Evolutionary conservation across 345 rosid species (phyloP).

Genomic region (Linum usitatissimum): DNA sequence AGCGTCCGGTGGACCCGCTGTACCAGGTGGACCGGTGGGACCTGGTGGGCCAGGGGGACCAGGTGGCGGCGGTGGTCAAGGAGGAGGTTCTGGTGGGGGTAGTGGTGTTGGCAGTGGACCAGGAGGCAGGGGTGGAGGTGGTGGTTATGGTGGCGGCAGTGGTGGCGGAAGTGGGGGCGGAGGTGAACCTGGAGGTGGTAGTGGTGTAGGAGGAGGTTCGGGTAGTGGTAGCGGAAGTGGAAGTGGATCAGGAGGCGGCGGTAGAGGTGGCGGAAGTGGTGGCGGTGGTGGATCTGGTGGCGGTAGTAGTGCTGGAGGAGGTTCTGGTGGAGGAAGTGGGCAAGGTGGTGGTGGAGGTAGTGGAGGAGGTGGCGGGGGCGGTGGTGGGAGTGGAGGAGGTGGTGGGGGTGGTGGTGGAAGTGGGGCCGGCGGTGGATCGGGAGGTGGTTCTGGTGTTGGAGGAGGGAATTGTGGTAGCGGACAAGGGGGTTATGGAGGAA

Average conservation of each 20-base stretch:
- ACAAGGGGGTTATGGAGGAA: too few species aligned
- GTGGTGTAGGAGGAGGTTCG: conserved; percentile 19
- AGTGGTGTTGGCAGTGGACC: background rate
- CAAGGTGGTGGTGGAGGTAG: background rate
- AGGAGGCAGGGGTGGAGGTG: too few species aligned
- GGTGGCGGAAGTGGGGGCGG: background rate
- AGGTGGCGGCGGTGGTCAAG: background rate
- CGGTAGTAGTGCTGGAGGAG: background rate
- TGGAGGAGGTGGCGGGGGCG: conserved; percentile 5
- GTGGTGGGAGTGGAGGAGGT: too few species aligned
- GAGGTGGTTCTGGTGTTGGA: too few species aligned
- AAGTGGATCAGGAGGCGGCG: background rate
- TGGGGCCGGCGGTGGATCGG: background rate
- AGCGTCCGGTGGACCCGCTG: too few species aligned
- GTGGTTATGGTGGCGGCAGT: background rate
- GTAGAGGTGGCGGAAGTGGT: conserved; percentile 13
- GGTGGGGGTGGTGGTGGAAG: background rate
- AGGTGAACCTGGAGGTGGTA: conserved; percentile 6
- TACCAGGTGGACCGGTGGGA: too few species aligned
- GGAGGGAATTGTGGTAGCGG: too few species aligned
- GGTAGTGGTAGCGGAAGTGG: conserved; percentile 6
- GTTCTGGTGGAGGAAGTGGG: background rate
- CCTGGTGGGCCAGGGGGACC: too few species aligned
- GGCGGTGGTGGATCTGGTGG: conserved; percentile 5
- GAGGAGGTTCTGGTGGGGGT: background rate